phyloP scores from a whole-genome alignment of 768 basidiomycete species.

The Tephrocybe sp. region DNA sequence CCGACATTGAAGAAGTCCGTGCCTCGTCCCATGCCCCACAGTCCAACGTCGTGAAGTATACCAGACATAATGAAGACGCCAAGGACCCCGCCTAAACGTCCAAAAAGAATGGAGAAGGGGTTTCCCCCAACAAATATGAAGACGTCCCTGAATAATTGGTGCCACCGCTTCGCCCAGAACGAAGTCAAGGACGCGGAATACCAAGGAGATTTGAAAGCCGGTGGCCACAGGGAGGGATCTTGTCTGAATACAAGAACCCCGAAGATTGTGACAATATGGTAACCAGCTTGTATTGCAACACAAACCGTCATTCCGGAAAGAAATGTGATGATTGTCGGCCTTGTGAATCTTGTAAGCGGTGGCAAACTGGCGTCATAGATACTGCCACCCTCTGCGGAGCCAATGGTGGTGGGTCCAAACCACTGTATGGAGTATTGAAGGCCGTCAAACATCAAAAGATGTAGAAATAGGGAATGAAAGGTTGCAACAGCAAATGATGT shows the following conservation, averaged over 20 bases:
- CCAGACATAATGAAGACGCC: conserved; percentile 63
- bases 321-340: conserved; percentile 43
- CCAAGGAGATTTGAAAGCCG: conserved; percentile 60
- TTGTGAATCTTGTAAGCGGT: conserved; percentile 35
- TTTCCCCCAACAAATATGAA: conserved; percentile 54
- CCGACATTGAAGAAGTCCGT: conserved; percentile 40
- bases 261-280: conserved; percentile 41
- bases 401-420: conserved; percentile 43
- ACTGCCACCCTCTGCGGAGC: conserved; percentile 35
- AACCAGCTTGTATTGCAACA: conserved; percentile 40
- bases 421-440: conserved; percentile 47
- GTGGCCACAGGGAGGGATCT: conserved; percentile 59
- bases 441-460: conserved; percentile 42
- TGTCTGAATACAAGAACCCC: conserved; percentile 49
- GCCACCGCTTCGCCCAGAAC: conserved; percentile 70
- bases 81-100: conserved; percentile 48
- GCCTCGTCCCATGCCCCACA: conserved; percentile 60
- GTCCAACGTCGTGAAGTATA: conserved; percentile 55
- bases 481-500: conserved; percentile 36
- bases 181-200: conserved; percentile 54
- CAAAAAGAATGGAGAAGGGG: conserved; percentile 42
- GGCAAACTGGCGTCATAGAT: conserved; percentile 42
- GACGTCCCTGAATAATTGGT: conserved; percentile 60
- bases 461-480: conserved; percentile 28
- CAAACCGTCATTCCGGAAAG: conserved; percentile 46